Evolutionary conservation across 2,329 filamentous ascomycete species (phyloP).

Genomic region (Zelopaecilomyces penicillatus): DNA sequence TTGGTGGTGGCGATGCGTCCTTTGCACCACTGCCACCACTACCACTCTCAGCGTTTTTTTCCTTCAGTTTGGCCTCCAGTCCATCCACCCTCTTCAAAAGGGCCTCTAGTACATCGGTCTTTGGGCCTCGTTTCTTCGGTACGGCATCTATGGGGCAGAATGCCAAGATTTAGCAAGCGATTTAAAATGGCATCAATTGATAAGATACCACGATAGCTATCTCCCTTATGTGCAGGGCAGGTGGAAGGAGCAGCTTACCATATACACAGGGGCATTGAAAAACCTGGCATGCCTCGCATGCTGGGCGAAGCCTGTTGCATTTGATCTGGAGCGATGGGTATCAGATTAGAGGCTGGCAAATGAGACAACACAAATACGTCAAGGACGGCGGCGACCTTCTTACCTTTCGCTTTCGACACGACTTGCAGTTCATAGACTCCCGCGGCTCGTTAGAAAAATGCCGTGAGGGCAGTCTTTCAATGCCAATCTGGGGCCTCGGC

Average conservation of each 20-base stretch:
- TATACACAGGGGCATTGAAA: slow-evolving; percentile 86
- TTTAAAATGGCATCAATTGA: no score
- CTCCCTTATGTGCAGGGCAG: not conserved
- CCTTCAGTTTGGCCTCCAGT: slow-evolving; percentile 69
- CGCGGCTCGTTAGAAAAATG: slow-evolving; percentile 67
- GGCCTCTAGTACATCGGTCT: slow-evolving; percentile 81
- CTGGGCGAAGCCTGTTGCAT: slow-evolving; percentile 76
- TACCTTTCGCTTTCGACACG: slow-evolving; percentile 86
- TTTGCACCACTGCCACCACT: slow-evolving; percentile 18
- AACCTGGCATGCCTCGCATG: slow-evolving; percentile 81
- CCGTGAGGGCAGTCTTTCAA: slow-evolving; percentile 66
- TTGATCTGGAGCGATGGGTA: slow-evolving; percentile 58
- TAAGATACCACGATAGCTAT: not conserved
- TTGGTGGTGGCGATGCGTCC: no score
- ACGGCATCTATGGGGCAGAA: slow-evolving; percentile 52
- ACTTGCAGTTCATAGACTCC: slow-evolving; percentile 95
- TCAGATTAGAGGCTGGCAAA: not conserved
- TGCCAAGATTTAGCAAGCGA: not conserved
- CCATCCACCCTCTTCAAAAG: slow-evolving; percentile 79
- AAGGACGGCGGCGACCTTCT: slow-evolving; percentile 10
- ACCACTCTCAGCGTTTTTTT: slow-evolving; percentile 42
- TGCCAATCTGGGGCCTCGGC: slow-evolving; percentile 70
- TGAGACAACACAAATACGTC: not conserved
- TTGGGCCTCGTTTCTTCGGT: slow-evolving; percentile 82
- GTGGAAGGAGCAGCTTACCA: slow-evolving; percentile 48